Conservation (phyloP, 1,284 basidiomycete species). For the Irpex sp. region DNA sequence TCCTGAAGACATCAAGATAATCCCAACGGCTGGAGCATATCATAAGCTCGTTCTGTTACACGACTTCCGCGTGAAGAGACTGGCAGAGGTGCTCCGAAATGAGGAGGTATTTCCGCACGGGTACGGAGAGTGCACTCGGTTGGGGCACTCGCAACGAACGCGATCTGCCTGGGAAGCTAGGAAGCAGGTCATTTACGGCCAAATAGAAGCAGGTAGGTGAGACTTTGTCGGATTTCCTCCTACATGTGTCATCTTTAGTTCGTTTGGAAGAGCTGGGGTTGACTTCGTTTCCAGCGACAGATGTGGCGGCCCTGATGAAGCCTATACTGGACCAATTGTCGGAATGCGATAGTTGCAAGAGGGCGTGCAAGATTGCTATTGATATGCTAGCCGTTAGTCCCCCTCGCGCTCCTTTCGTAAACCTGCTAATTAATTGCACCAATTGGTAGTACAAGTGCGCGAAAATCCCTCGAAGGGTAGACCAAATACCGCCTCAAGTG, state of each 20-base stretch:
- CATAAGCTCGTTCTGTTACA: constrained; percentile 59
- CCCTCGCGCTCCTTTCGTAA: not conserved
- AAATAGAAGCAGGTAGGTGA: constrained; percentile 48
- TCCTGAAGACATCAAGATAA: constrained; percentile 44
- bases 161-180: constrained; percentile 46
- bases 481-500: constrained; percentile 16
- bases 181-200: constrained; percentile 33
- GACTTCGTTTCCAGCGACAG: constrained; percentile 40
- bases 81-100: constrained; percentile 45
- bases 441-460: constrained; percentile 55
- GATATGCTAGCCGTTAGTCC: constrained; percentile 58
- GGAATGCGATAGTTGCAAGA: constrained; percentile 47
- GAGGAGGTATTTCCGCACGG: constrained; percentile 68
- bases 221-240: not conserved
- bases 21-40: constrained; percentile 55
- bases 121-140: constrained; percentile 50
- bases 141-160: constrained; percentile 40
- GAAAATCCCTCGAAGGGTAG: constrained; percentile 37
- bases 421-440: not conserved
- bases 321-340: constrained; percentile 34
- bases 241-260: not conserved
- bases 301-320: constrained; percentile 61
- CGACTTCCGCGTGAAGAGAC: constrained; percentile 43
- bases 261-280: not conserved
- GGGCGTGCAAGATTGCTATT: constrained; percentile 55